Evolutionary conservation across 2,329 filamentous ascomycete genomes (phyloP).

Genomic region (Sporothrix variecibatus): DNA sequence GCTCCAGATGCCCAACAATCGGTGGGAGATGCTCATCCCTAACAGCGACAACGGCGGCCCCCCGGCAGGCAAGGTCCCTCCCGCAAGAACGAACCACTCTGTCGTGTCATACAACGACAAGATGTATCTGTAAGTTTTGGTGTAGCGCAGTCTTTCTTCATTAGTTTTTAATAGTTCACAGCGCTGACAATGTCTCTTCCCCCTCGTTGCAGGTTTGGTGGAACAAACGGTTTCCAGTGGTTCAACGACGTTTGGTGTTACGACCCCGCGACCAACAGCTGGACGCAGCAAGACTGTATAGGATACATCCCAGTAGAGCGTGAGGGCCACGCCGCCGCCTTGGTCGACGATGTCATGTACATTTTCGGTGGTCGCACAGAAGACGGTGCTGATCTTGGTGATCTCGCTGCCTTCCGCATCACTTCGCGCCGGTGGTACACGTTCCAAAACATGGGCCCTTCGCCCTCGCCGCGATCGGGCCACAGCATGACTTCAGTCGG

Average conservation of each 20-base stretch:
- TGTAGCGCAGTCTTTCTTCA: not conserved
- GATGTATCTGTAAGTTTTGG: conserved; percentile 75
- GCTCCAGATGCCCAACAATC: conserved; percentile 84
- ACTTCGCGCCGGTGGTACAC: conserved; percentile 94
- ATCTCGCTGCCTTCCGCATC: conserved; percentile 77
- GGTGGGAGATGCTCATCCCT: conserved; percentile 89
- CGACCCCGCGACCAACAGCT: conserved; percentile 78
- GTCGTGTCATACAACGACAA: conserved; percentile 90
- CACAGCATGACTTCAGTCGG: conserved; percentile 97
- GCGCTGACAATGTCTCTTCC: not conserved
- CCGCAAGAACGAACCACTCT: conserved; percentile 91
- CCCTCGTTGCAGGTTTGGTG: conserved; percentile 72
- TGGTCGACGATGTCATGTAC: conserved; percentile 99
- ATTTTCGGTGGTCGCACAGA: conserved; percentile 95
- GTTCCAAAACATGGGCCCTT: conserved; percentile 98
- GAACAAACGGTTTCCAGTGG: conserved; percentile 94
- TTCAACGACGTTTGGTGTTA: conserved; percentile 99
- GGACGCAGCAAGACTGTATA: conserved; percentile 91
- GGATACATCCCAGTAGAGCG: conserved; percentile 93
- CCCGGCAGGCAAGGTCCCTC: conserved; percentile 69
- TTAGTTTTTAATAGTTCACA: not conserved
- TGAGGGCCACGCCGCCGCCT: conserved; percentile 89
- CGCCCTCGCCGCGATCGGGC: conserved; percentile 87
- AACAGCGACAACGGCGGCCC: conserved; percentile 66
- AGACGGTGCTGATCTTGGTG: conserved; percentile 87